A percentile compares a stretch with the other conserved stretches of the same genome.
These are phyloP conservation scores for Stachybotrys echinatus DNA, from an alignment of 2,329 filamentous ascomycete species.

Conservation along the genomic window DNA sequence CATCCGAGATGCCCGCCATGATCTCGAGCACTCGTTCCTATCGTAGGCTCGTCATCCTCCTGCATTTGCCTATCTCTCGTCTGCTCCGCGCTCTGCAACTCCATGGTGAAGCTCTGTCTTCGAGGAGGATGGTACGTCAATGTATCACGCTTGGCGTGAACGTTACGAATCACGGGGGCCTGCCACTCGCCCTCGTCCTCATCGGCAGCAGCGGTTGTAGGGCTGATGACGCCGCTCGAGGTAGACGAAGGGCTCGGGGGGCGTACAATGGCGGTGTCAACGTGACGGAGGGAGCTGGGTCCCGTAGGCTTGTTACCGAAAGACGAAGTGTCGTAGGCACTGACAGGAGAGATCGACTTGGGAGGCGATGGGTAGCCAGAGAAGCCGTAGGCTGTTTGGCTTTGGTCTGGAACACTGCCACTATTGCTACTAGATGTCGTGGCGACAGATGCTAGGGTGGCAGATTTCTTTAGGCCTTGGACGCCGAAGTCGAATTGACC, in stretches of 20 bases:
- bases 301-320: conserved; percentile 13
- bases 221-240: conserved; percentile 25
- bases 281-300: conserved; percentile 18
- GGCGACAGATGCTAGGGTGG: conserved; percentile 2
- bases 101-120: conserved; percentile 43
- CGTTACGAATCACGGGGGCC: conserved; percentile 40
- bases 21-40: too few species aligned
- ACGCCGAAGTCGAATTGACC: conserved; percentile 33
- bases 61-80: not conserved
- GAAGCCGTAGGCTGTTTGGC: not conserved
- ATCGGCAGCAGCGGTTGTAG: not conserved
- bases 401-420: not conserved
- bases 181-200: conserved; percentile 31
- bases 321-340: conserved; percentile 9
- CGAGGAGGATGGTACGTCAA: conserved; percentile 39
- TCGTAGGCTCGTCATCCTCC: not conserved
- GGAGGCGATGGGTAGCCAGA: not conserved
- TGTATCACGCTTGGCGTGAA: conserved; percentile 46
- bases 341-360: conserved; percentile 12
- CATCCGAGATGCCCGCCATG: not conserved
- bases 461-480: conserved; percentile 3
- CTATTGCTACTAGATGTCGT: not conserved
- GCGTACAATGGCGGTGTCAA: conserved; percentile 15
- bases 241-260: conserved; percentile 36
- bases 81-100: conserved; percentile 30